Percentiles rank a stretch among this genome's conserved stretches.
Evolutionary conservation across 1,284 basidiomycete species (phyloP).

Genomic region (Moesziomyces parantarcticus): DNA sequence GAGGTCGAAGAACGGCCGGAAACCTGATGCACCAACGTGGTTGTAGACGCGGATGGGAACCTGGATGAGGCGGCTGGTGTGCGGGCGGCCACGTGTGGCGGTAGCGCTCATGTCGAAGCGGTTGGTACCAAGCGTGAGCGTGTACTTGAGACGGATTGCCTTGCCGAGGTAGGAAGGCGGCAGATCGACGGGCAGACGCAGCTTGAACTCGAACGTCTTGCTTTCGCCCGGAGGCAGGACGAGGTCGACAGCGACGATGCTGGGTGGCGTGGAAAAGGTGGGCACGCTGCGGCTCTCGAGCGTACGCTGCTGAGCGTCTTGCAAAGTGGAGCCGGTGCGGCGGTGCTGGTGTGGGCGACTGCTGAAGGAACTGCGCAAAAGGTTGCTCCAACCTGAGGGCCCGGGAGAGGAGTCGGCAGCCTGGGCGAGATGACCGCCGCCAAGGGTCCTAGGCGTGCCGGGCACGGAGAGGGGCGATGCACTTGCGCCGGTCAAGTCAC

Average conservation of each 20-base stretch:
- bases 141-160: conserved; percentile 85
- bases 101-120: conserved; percentile 68
- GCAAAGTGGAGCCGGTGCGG: conserved; percentile 73
- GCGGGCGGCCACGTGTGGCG: conserved; percentile 55
- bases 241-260: conserved; percentile 85
- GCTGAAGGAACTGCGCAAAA: conserved; percentile 27
- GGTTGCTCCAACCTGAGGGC: conserved; percentile 32
- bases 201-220: conserved; percentile 72
- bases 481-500: conserved; percentile 52
- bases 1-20: conserved; percentile 68
- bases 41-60: conserved; percentile 89
- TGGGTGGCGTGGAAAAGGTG: conserved; percentile 81
- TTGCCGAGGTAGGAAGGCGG: conserved; percentile 91
- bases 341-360: conserved; percentile 51
- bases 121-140: conserved; percentile 86
- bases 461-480: conserved; percentile 43
- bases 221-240: conserved; percentile 81
- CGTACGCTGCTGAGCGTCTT: conserved; percentile 71
- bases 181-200: conserved; percentile 73
- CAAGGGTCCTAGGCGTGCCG: conserved; percentile 49
- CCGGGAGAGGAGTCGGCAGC: conserved; percentile 26
- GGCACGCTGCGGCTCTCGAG: conserved; percentile 74
- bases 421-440: conserved; percentile 59
- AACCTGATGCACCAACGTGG: conserved; percentile 72
- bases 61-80: conserved; percentile 81